Evolutionary conservation across 2,329 filamentous ascomycete genomes (phyloP).

Genomic region (Plenodomus tracheiphilus): DNA sequence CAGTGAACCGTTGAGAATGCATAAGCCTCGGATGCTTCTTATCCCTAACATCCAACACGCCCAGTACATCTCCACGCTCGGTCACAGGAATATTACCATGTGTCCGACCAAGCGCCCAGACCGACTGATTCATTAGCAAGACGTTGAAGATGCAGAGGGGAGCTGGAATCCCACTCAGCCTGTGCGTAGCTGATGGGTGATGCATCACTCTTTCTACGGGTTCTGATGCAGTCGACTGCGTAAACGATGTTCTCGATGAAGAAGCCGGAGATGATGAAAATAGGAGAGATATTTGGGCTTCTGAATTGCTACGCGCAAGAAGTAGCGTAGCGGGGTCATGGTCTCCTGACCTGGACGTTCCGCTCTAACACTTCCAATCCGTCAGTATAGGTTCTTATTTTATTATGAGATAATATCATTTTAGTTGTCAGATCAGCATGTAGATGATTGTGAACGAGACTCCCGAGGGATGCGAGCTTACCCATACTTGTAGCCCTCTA

Average conservation of each 20-base stretch:
- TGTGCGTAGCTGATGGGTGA: conserved; percentile 4
- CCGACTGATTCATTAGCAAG: conserved; percentile 23
- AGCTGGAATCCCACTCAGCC: conserved; percentile 23
- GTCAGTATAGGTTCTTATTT: too few relatives aligned
- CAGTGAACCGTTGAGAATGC: neutral
- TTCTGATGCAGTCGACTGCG: neutral
- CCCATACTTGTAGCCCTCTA: too few relatives aligned
- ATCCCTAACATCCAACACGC: conserved; percentile 7
- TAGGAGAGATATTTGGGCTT: too few relatives aligned
- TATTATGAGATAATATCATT: too few relatives aligned
- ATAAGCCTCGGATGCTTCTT: conserved; percentile 1
- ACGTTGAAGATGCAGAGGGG: conserved; percentile 24
- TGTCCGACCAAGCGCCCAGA: conserved; percentile 18
- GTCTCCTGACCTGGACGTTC: too few relatives aligned
- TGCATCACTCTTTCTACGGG: neutral
- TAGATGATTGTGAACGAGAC: too few relatives aligned
- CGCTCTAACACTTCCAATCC: too few relatives aligned
- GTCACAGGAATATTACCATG: conserved; percentile 15
- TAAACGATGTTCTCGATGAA: conserved; percentile 4
- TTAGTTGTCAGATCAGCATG: too few relatives aligned
- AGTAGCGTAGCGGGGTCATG: too few relatives aligned
- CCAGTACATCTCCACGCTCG: conserved; percentile 6
- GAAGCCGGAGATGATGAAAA: conserved; percentile 4
- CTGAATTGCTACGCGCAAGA: too few relatives aligned
- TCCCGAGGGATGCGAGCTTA: too few relatives aligned